Conservation (phyloP, 1,284 basidiomycete genomes). For the Garcileccinum viscosum region DNA sequence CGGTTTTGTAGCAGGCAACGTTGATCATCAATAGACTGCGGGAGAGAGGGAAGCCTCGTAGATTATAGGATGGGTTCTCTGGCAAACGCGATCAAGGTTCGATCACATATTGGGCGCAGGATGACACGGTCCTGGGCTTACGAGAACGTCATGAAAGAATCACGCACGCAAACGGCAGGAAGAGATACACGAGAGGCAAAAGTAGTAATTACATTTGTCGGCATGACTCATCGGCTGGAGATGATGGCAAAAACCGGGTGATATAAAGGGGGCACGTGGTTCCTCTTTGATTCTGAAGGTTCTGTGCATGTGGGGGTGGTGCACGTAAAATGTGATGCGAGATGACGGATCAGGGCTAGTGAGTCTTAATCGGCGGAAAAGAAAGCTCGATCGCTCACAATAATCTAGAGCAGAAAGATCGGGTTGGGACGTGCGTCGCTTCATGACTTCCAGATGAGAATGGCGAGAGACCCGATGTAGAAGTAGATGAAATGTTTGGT, state of each 20-base stretch:
- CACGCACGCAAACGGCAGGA: not conserved
- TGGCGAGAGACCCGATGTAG: slow-evolving; percentile 87
- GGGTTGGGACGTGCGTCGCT: slow-evolving; percentile 20
- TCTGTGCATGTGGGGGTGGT: not conserved
- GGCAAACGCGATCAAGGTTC: no score
- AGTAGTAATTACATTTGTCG: not conserved
- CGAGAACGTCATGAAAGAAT: not conserved
- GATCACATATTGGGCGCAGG: no score
- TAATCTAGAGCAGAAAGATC: slow-evolving; percentile 29
- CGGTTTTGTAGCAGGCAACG: slow-evolving; percentile 37
- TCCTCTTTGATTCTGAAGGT: not conserved
- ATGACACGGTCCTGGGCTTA: not conserved
- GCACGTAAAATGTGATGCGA: not conserved
- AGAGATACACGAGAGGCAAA: not conserved
- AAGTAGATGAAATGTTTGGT: slow-evolving; percentile 98
- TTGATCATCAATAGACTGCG: no score
- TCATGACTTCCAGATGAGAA: slow-evolving; percentile 95
- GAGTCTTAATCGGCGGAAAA: slow-evolving; percentile 1
- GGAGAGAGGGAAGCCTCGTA: no score
- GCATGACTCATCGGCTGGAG: no score
- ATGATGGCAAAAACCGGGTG: not conserved
- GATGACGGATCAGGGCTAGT: not conserved
- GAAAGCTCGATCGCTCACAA: slow-evolving; percentile 26
- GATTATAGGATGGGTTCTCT: no score
- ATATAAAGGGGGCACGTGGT: not conserved